These are phyloP conservation scores for Pyricularia grisea DNA, from an alignment of 2,329 filamentous ascomycete species.

Conservation along the genomic window DNA sequence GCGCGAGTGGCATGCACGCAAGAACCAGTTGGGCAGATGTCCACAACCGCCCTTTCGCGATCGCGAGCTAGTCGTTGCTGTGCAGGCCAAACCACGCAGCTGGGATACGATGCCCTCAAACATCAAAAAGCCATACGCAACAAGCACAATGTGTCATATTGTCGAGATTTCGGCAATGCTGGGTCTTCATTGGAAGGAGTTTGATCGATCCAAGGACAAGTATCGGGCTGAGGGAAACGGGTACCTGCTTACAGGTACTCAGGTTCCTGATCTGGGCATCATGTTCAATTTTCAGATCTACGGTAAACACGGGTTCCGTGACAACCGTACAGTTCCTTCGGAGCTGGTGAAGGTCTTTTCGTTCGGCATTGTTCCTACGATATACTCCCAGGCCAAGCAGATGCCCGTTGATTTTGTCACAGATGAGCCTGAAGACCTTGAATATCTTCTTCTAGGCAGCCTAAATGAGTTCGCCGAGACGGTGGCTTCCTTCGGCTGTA, in stretches of 20 bases:
- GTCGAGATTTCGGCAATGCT: conserved; percentile 44
- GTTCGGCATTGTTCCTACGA: conserved; percentile 46
- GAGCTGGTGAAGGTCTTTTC: conserved; percentile 44
- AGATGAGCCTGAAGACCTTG: conserved; percentile 31
- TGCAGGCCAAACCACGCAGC: conserved; percentile 34
- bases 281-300: conserved; percentile 44
- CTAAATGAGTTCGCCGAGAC: conserved; percentile 41
- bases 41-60: conserved; percentile 11
- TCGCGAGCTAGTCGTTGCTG: conserved; percentile 33
- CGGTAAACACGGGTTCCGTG: conserved; percentile 36
- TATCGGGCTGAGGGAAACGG: conserved; percentile 48
- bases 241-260: conserved; percentile 34
- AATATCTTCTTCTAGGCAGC: conserved; percentile 37
- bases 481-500: conserved; percentile 42
- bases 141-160: conserved; percentile 44
- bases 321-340: conserved; percentile 42
- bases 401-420: neutral
- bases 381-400: conserved; percentile 29
- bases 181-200: conserved; percentile 50
- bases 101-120: conserved; percentile 43
- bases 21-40: conserved; percentile 10
- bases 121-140: conserved; percentile 40
- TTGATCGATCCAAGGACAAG: conserved; percentile 39
- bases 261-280: conserved; percentile 39
- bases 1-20: conserved; percentile 7